Evolutionary conservation across 768 basidiomycete genomes (phyloP).

Genomic region (Mycena metata): DNA sequence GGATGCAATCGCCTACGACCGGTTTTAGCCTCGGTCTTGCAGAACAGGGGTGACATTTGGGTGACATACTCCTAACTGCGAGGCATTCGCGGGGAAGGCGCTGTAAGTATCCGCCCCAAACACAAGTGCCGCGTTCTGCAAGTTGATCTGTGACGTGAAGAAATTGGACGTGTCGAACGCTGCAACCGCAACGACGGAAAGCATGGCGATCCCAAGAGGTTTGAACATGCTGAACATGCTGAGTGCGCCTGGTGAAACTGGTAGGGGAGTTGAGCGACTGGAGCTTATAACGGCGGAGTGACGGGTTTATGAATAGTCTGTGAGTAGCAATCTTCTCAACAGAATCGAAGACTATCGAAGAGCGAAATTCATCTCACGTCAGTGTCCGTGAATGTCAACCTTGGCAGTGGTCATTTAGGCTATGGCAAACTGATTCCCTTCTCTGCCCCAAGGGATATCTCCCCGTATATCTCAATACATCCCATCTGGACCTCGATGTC

Average conservation of each 20-base stretch:
- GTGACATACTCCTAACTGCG: constrained; percentile 16
- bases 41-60: constrained; percentile 7
- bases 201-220: constrained; percentile 5
- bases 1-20: constrained; percentile 9
- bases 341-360: no score
- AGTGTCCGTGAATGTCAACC: no score
- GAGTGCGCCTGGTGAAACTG: constrained; percentile 13
- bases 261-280: no score
- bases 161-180: constrained; percentile 24
- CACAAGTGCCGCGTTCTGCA: constrained; percentile 15
- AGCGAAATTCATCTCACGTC: no score
- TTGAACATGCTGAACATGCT: constrained; percentile 23
- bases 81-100: constrained; percentile 6
- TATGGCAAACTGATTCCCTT: no score
- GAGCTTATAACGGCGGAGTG: no score
- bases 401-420: no score
- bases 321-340: no score
- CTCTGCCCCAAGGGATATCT: no score
- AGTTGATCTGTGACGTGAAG: constrained; percentile 15
- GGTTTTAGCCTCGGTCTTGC: constrained; percentile 1
- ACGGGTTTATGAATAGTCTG: no score
- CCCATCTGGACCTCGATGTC: no score
- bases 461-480: no score
- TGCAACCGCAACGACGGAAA: constrained; percentile 8
- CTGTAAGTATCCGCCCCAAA: constrained; percentile 6